Evolutionary conservation across 2,329 filamentous ascomycete species (phyloP).

Genomic region (Diaporthe citri): DNA sequence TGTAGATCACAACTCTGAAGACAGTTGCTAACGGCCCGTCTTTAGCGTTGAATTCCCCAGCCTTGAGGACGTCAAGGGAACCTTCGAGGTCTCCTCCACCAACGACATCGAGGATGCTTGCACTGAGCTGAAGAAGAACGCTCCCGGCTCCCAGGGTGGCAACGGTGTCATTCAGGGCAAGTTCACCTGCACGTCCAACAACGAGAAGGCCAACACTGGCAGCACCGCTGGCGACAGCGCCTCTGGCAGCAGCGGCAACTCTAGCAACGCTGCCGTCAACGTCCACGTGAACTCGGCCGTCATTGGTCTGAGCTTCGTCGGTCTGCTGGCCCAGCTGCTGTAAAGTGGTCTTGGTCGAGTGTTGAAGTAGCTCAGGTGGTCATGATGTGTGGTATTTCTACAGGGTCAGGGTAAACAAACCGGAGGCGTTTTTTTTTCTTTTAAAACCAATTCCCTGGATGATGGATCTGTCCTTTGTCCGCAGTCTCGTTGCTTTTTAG

Average conservation of each 20-base stretch:
- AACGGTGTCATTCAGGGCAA: constrained; percentile 61
- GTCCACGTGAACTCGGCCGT: constrained; percentile 61
- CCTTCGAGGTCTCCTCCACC: constrained; percentile 77
- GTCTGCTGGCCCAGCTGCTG: constrained; percentile 64
- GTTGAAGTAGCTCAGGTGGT: constrained; percentile 36
- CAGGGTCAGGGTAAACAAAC: constrained; percentile 42
- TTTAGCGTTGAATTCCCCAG: constrained; percentile 77
- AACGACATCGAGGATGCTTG: constrained; percentile 70
- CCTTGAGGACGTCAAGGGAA: constrained; percentile 77
- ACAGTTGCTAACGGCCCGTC: constrained; percentile 47
- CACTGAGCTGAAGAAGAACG: constrained; percentile 63
- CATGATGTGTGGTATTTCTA: constrained; percentile 39
- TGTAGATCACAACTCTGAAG: neutral
- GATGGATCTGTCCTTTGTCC: constrained; percentile 40
- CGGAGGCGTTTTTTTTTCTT: constrained; percentile 42
- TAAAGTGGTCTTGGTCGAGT: constrained; percentile 52
- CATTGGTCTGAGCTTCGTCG: constrained; percentile 61
- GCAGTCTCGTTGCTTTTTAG: constrained; percentile 39
- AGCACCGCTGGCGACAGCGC: constrained; percentile 51
- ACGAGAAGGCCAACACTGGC: constrained; percentile 65
- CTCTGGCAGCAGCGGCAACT: constrained; percentile 46
- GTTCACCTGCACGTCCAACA: constrained; percentile 64
- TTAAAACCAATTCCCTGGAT: constrained; percentile 41
- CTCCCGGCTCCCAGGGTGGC: constrained; percentile 52
- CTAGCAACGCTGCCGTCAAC: constrained; percentile 56